Conservation (phyloP, 257 asterid genomes). For the Nicotiana obtusifolia region DNA sequence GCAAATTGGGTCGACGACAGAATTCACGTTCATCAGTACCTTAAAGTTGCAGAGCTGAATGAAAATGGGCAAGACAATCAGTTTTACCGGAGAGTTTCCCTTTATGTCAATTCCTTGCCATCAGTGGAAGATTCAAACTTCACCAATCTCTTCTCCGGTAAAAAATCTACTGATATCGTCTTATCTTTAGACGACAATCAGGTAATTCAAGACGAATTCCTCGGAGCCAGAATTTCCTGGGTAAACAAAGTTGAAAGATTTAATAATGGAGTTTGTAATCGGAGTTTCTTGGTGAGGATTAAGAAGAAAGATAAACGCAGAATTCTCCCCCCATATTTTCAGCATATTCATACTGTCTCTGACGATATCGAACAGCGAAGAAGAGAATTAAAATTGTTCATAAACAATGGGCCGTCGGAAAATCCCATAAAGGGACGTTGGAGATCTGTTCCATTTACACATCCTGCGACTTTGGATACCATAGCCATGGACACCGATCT, state of each 20-base stretch:
- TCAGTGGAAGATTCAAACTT: conserved; percentile 68
- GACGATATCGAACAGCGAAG: conserved; percentile 69
- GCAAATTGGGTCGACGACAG: conserved; percentile 48
- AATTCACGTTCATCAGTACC: conserved; percentile 61
- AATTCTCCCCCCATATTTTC: conserved; percentile 61
- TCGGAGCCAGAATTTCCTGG: conserved; percentile 78
- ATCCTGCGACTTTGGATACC: conserved; percentile 86
- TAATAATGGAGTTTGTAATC: conserved; percentile 12
- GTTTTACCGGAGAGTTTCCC: conserved; percentile 44
- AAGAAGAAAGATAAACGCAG: conserved; percentile 67
- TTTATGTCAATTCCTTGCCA: conserved; percentile 72
- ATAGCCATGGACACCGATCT: conserved; percentile 82
- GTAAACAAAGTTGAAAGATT: conserved; percentile 26
- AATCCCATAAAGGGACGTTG: conserved; percentile 54
- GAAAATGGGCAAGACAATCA: conserved; percentile 75
- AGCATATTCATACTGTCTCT: conserved; percentile 54
- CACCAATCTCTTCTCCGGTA: conserved; percentile 67
- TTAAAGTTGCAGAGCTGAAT: conserved; percentile 53
- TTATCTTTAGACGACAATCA: conserved; percentile 59
- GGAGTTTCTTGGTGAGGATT: conserved; percentile 45
- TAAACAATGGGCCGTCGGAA: conserved; percentile 29
- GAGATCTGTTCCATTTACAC: conserved; percentile 63
- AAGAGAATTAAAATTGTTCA: conserved; percentile 55
- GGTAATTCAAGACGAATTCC: conserved; percentile 49
- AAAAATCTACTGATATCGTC: conserved; percentile 60